Conservation (phyloP, 2,329 filamentous ascomycete species). For the Aspergillus eucalypticola region DNA sequence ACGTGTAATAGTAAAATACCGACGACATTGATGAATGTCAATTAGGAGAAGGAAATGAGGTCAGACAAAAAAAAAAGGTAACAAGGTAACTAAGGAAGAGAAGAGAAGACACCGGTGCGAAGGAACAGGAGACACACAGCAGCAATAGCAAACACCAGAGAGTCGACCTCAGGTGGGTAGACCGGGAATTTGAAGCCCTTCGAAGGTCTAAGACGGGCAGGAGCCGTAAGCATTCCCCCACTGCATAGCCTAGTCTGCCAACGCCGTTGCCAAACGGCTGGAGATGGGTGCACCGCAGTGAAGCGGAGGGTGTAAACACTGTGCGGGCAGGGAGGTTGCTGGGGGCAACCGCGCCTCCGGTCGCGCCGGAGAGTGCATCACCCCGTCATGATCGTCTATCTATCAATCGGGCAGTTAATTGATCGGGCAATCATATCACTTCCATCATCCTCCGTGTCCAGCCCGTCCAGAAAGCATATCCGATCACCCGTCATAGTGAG, state of each 20-base stretch:
- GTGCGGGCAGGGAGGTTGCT: conserved; percentile 32
- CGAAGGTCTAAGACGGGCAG: conserved; percentile 25
- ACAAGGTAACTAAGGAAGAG: conserved; percentile 5
- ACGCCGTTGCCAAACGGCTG: conserved; percentile 22
- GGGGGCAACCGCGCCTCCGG: conserved; percentile 34
- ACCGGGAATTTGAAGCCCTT: conserved; percentile 32
- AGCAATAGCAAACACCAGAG: conserved; percentile 9
- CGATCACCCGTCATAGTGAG: conserved; percentile 1
- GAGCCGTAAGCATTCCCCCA: conserved; percentile 26
- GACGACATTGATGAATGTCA: conserved; percentile 17
- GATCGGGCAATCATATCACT: background rate
- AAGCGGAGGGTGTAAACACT: conserved; percentile 36
- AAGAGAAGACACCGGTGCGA: conserved; percentile 7
- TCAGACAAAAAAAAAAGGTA: background rate
- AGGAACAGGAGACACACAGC: conserved; percentile 15
- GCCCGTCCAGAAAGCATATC: background rate
- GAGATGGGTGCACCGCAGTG: conserved; percentile 25
- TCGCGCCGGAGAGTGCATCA: conserved; percentile 15
- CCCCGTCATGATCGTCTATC: conserved; percentile 10
- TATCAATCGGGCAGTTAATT: background rate
- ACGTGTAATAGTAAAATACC: conserved; percentile 10
- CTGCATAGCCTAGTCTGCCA: conserved; percentile 21
- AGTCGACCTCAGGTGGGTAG: conserved; percentile 21
- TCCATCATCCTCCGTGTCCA: background rate
- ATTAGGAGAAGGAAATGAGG: conserved; percentile 11